Conservation (phyloP, 2,329 filamentous ascomycete genomes). For the Fusarium sp. region DNA sequence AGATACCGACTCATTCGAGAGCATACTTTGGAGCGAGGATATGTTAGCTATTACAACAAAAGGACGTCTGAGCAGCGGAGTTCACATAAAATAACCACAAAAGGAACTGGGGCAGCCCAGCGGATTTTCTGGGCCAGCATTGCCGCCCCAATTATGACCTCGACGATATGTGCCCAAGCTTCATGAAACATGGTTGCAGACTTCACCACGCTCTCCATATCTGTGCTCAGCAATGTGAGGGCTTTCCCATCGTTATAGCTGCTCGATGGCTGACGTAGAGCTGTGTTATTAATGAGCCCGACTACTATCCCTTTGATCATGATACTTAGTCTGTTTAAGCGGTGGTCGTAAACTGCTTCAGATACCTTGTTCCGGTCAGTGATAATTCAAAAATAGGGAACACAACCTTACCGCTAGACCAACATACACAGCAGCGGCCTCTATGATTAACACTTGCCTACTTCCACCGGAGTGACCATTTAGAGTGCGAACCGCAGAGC, state of each 20-base stretch:
- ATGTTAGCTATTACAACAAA: neutral
- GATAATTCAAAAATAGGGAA: neutral
- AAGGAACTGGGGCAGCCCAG: neutral
- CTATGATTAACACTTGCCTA: neutral
- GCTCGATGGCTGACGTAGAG: accelerated
- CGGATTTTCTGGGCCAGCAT: neutral
- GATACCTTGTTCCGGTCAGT: neutral
- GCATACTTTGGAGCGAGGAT: accelerated
- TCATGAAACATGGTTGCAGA: neutral
- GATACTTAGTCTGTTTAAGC: neutral
- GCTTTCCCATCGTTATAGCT: neutral
- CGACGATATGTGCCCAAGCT: neutral
- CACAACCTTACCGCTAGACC: neutral
- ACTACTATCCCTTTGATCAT: neutral
- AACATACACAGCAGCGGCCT: neutral
- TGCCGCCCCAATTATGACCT: neutral
- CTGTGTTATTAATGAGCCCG: neutral
- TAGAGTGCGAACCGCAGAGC: neutral
- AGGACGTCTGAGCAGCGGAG: accelerated
- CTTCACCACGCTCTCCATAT: neutral
- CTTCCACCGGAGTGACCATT: accelerated
- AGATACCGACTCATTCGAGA: neutral
- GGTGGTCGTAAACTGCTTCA: neutral
- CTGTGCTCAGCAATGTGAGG: neutral
- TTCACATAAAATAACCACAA: neutral